Evolutionary conservation across 371 early-diverging fungal genomes (phyloP).

Genomic region (Mucor mucedo): DNA sequence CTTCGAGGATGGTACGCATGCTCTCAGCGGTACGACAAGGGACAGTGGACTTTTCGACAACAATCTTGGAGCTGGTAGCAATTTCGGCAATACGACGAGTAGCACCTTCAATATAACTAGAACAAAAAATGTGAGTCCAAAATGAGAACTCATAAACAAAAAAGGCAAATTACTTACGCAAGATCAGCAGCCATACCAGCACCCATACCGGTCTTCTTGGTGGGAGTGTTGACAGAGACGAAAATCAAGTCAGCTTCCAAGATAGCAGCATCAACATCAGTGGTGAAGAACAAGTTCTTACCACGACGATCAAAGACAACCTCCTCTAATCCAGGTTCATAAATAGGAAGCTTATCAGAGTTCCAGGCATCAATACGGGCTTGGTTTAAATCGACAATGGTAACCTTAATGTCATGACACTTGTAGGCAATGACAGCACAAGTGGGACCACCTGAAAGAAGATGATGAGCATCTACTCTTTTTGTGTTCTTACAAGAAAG

Average conservation of each 20-base stretch:
- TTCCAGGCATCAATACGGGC: slow-evolving; percentile 75
- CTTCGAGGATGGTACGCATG: slow-evolving; percentile 87
- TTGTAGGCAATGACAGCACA: slow-evolving; percentile 91
- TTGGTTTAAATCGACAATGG: slow-evolving; percentile 63
- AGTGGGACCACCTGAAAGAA: slow-evolving; percentile 86
- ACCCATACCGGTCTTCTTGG: slow-evolving; percentile 81
- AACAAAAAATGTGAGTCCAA: not conserved
- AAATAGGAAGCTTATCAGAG: slow-evolving; percentile 85
- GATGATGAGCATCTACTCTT: not conserved
- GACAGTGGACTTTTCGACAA: slow-evolving; percentile 95
- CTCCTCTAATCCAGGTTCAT: slow-evolving; percentile 91
- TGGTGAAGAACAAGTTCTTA: slow-evolving; percentile 87
- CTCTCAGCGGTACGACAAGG: slow-evolving; percentile 93
- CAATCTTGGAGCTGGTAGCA: slow-evolving; percentile 84
- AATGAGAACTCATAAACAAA: not conserved
- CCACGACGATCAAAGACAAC: slow-evolving; percentile 78
- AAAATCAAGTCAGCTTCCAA: slow-evolving; percentile 86
- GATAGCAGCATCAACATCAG: slow-evolving; percentile 79
- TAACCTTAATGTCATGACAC: slow-evolving; percentile 88
- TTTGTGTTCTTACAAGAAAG: not conserved
- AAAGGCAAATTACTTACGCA: slow-evolving; percentile 58
- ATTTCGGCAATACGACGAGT: slow-evolving; percentile 89
- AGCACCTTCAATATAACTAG: slow-evolving; percentile 84
- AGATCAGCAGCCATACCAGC: slow-evolving; percentile 89
- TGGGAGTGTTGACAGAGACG: slow-evolving; percentile 92